These are phyloP conservation scores for Gyromitra esculenta DNA, from an alignment of 2,329 filamentous ascomycete species.

Conservation along the genomic window DNA sequence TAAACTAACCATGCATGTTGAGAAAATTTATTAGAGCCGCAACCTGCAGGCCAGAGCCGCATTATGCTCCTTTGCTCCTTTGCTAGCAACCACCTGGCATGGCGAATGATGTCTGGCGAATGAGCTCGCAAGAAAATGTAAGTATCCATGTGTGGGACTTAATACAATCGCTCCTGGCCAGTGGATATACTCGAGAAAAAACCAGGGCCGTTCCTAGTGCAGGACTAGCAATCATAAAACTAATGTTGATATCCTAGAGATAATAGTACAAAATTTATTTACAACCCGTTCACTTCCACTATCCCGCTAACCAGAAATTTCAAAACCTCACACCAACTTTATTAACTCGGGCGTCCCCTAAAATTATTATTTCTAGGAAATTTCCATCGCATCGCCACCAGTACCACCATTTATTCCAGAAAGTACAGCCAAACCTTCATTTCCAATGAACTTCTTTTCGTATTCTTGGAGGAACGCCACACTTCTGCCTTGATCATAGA, in stretches of 20 bases:
- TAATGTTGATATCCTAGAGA: not conserved
- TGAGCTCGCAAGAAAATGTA: not conserved
- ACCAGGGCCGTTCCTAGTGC: too few species aligned
- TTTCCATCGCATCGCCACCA: slow-evolving; percentile 76
- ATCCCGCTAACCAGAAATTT: not conserved
- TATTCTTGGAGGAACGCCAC: slow-evolving; percentile 87
- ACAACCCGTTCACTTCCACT: not conserved
- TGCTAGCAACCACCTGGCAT: not conserved
- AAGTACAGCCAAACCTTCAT: slow-evolving; percentile 82
- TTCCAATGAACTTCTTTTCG: slow-evolving; percentile 91
- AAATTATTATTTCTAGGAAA: slow-evolving; percentile 63
- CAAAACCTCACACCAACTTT: not conserved
- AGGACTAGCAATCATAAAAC: not conserved
- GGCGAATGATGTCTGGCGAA: slow-evolving; percentile 7
- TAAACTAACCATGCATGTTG: not conserved
- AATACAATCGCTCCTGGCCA: too few species aligned
- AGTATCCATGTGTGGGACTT: too few species aligned
- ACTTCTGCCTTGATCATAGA: slow-evolving; percentile 88
- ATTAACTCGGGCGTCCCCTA: not conserved
- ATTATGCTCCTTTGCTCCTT: not conserved
- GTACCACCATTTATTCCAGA: slow-evolving; percentile 62
- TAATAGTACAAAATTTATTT: slow-evolving; percentile 5
- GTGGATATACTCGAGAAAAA: too few species aligned
- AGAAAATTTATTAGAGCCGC: slow-evolving; percentile 27
- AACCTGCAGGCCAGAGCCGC: slow-evolving; percentile 9